phyloP scores from a whole-genome alignment of 176 grass and related monocot genomes.

The Carex scoparia region DNA sequence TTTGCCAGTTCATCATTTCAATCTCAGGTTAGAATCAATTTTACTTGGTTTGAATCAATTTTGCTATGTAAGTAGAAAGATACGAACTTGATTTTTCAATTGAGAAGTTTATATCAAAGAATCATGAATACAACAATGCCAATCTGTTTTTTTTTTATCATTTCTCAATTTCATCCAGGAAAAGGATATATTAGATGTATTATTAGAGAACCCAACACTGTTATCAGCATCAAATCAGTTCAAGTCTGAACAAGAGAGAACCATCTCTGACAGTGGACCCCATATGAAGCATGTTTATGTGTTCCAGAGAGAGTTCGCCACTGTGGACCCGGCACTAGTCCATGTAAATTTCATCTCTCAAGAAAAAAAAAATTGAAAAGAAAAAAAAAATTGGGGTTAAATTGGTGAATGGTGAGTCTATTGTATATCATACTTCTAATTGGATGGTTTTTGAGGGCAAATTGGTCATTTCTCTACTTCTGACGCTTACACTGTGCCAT shows the following conservation, averaged over 20 bases:
- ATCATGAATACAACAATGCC: neutral
- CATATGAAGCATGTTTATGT: constrained; percentile 58
- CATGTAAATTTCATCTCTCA: constrained; percentile 30
- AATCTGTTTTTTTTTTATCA: neutral
- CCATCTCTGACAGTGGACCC: constrained; percentile 31
- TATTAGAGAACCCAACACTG: constrained; percentile 43
- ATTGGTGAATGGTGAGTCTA: neutral
- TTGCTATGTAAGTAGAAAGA: too few relatives aligned
- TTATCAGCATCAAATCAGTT: constrained; percentile 43
- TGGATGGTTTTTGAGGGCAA: too few relatives aligned
- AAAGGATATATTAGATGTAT: constrained; percentile 45
- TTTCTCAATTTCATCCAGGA: constrained; percentile 17
- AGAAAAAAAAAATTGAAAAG: neutral
- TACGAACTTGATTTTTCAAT: neutral
- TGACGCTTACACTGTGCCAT: too few relatives aligned
- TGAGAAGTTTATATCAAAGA: neutral
- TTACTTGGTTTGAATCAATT: too few relatives aligned
- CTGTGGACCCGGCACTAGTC: constrained; percentile 64
- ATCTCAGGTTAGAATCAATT: neutral
- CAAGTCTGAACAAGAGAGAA: constrained; percentile 37
- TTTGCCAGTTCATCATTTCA: constrained; percentile 9
- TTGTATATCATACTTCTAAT: neutral
- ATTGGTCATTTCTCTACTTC: too few relatives aligned
- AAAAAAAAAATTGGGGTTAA: neutral
- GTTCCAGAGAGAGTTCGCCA: constrained; percentile 87